Evolutionary conservation across 2,329 filamentous ascomycete species (phyloP).

Genomic region (Mycocentrospora acerina): DNA sequence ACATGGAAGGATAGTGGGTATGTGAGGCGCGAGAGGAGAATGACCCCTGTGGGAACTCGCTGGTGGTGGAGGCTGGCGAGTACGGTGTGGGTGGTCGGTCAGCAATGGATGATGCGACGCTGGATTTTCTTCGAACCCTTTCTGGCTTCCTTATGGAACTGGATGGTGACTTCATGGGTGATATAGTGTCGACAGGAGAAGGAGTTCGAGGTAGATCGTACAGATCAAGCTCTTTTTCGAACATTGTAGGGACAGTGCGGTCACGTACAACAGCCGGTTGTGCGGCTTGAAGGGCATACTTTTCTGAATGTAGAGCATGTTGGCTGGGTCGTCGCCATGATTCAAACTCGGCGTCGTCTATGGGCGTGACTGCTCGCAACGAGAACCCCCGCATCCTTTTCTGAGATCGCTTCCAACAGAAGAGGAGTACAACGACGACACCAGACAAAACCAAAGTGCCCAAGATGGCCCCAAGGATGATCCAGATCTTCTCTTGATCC

Average conservation of each 20-base stretch:
- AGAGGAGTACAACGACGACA: constrained; percentile 30
- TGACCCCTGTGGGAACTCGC: constrained; percentile 30
- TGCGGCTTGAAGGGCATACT: constrained; percentile 35
- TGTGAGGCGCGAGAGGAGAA: constrained; percentile 32
- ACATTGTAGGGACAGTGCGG: constrained; percentile 29
- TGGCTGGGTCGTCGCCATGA: constrained; percentile 44
- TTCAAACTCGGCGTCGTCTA: constrained; percentile 45
- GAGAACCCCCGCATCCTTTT: constrained; percentile 38
- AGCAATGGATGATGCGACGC: constrained; percentile 34
- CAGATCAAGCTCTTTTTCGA: constrained; percentile 37
- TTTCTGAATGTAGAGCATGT: constrained; percentile 38
- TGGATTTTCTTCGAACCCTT: constrained; percentile 38
- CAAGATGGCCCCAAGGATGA: constrained; percentile 38
- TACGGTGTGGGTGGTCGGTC: constrained; percentile 44
- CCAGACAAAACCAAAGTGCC: constrained; percentile 35
- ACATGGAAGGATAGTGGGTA: constrained; percentile 41
- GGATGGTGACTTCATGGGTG: constrained; percentile 24
- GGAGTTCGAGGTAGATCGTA: constrained; percentile 32
- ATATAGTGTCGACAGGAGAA: constrained; percentile 23
- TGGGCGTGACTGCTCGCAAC: constrained; percentile 40
- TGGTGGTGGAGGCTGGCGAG: constrained; percentile 35
- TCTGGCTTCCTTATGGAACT: constrained; percentile 36
- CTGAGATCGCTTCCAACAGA: constrained; percentile 37
- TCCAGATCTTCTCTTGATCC: constrained; percentile 38
- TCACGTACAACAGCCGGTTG: constrained; percentile 29